These are phyloP conservation scores for Ogataea dorogensis DNA, from an alignment of 805 yeast species.

Conservation along the genomic window DNA sequence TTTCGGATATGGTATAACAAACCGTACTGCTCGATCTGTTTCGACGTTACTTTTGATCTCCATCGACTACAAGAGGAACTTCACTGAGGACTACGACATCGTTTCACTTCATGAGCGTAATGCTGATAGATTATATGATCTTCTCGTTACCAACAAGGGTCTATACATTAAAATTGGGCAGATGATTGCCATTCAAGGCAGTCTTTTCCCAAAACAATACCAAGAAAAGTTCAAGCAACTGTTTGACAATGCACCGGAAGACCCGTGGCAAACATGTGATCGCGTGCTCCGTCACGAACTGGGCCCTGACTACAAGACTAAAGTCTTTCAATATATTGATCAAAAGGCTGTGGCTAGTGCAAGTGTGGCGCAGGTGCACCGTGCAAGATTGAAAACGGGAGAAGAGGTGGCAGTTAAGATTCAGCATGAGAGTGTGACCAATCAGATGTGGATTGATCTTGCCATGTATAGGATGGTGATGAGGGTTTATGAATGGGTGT, in stretches of 20 bases:
- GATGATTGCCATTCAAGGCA: constrained; percentile 73
- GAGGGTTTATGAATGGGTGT: constrained; percentile 52
- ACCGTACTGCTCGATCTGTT: constrained; percentile 53
- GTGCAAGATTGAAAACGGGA: constrained; percentile 46
- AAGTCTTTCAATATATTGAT: constrained; percentile 45
- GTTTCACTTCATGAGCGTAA: constrained; percentile 57
- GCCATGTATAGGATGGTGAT: constrained; percentile 53
- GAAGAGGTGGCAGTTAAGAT: constrained; percentile 62
- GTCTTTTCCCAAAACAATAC: constrained; percentile 62
- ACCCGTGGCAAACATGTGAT: constrained; percentile 49
- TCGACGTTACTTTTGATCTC: constrained; percentile 51
- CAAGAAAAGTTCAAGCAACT: constrained; percentile 54
- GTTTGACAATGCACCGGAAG: constrained; percentile 69
- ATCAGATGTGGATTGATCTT: constrained; percentile 62
- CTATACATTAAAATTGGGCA: constrained; percentile 77
- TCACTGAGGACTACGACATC: constrained; percentile 44
- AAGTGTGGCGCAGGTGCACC: constrained; percentile 69
- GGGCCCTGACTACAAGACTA: constrained; percentile 41
- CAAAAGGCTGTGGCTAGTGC: constrained; percentile 71
- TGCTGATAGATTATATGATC: constrained; percentile 47
- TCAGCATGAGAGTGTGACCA: constrained; percentile 60
- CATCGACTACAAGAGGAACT: constrained; percentile 56
- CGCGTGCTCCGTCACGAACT: constrained; percentile 37
- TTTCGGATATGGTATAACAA: constrained; percentile 47
- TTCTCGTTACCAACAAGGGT: constrained; percentile 50